phyloP scores from a whole-genome alignment of 2,329 filamentous ascomycete species.

The Drechslerella stenobrocha region DNA sequence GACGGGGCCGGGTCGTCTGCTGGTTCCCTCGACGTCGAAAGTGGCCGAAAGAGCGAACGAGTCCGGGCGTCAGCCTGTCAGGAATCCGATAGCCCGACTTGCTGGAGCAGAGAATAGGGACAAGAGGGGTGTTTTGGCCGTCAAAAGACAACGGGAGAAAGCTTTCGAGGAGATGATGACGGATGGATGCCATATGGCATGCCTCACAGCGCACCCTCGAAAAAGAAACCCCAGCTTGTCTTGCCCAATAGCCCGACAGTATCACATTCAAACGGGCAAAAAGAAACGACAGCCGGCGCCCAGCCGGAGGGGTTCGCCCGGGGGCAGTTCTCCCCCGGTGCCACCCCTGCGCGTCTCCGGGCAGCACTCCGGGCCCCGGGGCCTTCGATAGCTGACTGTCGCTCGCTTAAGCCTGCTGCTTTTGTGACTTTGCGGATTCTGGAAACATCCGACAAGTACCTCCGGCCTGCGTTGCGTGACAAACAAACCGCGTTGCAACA shows the following conservation, averaged over 20 bases:
- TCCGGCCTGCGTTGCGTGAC: not conserved
- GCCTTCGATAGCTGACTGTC: not conserved
- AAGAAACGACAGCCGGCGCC: not conserved
- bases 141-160: not conserved
- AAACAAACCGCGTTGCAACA: conserved; percentile 19
- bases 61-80: too few species aligned
- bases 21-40: too few species aligned
- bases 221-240: not conserved
- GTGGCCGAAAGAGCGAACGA: too few species aligned
- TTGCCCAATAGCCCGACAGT: conserved; percentile 1
- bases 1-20: too few species aligned
- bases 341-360: not conserved
- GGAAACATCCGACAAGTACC: not conserved
- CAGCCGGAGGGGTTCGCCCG: not conserved
- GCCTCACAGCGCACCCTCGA: not conserved
- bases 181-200: conserved; percentile 9
- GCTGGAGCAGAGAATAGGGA: not conserved
- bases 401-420: conserved; percentile 2
- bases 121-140: too few species aligned
- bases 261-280: conserved; percentile 1
- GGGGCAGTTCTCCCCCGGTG: too few species aligned
- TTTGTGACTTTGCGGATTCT: not conserved
- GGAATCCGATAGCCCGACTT: not conserved
- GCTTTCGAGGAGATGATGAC: not conserved
- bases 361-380: not conserved